phyloP scores from a whole-genome alignment of 495 filamentous ascomycete species.

The Astrocystis sublimbata region DNA sequence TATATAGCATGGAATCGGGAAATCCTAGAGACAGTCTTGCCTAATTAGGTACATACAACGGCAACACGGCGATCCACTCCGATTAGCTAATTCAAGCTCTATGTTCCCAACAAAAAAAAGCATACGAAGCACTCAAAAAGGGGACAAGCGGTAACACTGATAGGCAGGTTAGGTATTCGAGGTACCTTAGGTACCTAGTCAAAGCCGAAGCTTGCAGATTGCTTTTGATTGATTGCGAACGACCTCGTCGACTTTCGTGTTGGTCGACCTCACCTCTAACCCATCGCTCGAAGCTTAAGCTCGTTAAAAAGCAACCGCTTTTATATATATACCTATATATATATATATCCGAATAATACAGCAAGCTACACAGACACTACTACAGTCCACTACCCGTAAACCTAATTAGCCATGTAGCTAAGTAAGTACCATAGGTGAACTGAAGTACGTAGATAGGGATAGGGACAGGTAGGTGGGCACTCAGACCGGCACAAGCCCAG shows the following conservation, averaged over 20 bases:
- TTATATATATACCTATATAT: neutral
- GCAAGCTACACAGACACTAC: neutral
- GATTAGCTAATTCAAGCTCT: constrained; percentile 7
- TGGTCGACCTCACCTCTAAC: too few species aligned
- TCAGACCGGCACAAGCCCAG: neutral
- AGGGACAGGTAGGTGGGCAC: too few species aligned
- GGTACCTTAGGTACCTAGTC: too few species aligned
- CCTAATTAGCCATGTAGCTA: too few species aligned
- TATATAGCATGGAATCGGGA: neutral
- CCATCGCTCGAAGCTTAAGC: neutral
- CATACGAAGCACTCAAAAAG: neutral
- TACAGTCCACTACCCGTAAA: neutral
- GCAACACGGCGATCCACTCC: constrained; percentile 9
- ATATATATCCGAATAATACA: neutral
- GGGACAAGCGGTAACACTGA: too few species aligned
- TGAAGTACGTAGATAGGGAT: too few species aligned
- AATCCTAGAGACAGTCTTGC: neutral
- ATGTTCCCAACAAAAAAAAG: neutral
- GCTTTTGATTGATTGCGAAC: too few species aligned
- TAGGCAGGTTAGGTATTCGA: too few species aligned
- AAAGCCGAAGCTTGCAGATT: neutral
- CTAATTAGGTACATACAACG: neutral
- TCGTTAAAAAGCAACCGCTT: neutral
- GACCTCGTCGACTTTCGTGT: too few species aligned
- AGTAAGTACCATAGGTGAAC: too few species aligned